Evolutionary conservation across 2,329 filamentous ascomycete genomes (phyloP), one percentile per base, ranked within the genome.

Genomic region (Tolypocladium amazonense): DNA sequence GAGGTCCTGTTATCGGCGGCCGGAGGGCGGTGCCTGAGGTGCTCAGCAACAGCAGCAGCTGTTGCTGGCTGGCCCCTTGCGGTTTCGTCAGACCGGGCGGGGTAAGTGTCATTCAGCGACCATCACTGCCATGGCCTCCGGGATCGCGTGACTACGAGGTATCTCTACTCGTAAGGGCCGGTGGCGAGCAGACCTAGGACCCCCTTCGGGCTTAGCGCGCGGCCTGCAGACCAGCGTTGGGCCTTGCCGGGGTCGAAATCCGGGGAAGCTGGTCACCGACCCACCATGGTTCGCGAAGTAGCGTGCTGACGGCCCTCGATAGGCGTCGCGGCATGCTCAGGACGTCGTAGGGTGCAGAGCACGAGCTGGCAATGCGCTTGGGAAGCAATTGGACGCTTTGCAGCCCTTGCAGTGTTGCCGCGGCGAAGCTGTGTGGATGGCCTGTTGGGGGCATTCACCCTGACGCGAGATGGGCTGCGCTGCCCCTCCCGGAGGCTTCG

Each of bases 61-160:
- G 57, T 41, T 41, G 58, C 39, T 60, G 55, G 56, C 56, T 53
- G 58, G 66, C 61, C 66, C 62, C 63, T 63, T 67, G 66, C 68
- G 70, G 69, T 72, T 72, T 74, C 71, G 72, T 74, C 73, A 75
- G 72, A 74, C 69, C 71, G 74, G 74, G 74, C 75, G 75, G 75
- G 75, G 75, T 77, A 77, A 72, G 65, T 65, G 63, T 60, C 61
- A 65, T 65, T 58, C 45, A 45, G 62, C 56, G 58, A 53, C 60
- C 27, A 53, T 59, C 56, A 53, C 30, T 47, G 53, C 56, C 58
- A 60, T 59, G 57, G 63, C 56, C 55, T 60, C 37, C 43, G 53
- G 37, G 58, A 63, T 65, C 62, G 64, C 62, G 62, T 64, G 62
- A 63, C 64, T 50, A 30, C 38, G 35, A 37, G 23, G 23, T 53